Base-by-base conservation (phyloP, 352 stramenopile species). In the Globisporangium mamillatum region DNA sequence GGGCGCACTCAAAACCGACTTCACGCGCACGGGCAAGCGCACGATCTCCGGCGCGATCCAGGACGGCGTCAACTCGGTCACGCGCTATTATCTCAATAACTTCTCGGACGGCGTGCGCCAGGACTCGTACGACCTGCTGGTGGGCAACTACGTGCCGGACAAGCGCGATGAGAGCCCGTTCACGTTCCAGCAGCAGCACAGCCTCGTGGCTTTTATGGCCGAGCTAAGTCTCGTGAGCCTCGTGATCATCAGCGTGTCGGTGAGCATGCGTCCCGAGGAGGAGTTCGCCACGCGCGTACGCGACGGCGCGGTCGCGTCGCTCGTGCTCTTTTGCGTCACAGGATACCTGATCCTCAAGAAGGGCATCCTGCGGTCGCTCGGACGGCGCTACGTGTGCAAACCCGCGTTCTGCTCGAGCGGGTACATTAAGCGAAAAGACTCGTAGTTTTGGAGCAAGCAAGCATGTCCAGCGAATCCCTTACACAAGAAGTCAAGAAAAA, bases 81-180 rank as follows among this genome's bases (percentile, higher is more conserved):
- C 91, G 68, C 77, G 96, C 20, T 99, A 98, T 77, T 98, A 98
- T 74, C 78, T 98, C 24, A 98, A 98, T 78, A 98, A 98, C 75
- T 98, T 99, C 78, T 67, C 82, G 41, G 95, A 99, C 73, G 92
- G 91, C 46, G 78, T 95, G 69, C 90, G 84, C 60, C 94, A 99
- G 75, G 95, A 98, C 75, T 90, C 91, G 61, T 95, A 97, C 69
- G 92, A 98, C 67, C 67, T 98, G 24, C 72, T 98, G 27, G 82
- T 98, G 5, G 91, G 81, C 55, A 89, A 91, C 76, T 88, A 81
- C 70, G 66, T 75, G 53, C 81, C 86, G 2, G 86, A 95, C 65
- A 86, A 89, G 68, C 86, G 87, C 24, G 84, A 92, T 56, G 84
- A 94, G 67, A 91, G 80, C 16, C 85, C 86, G 29, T 94, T 93